Evolutionary conservation across 306 rosid species (phyloP).

Genomic region (Gastrolobium bilobum): DNA sequence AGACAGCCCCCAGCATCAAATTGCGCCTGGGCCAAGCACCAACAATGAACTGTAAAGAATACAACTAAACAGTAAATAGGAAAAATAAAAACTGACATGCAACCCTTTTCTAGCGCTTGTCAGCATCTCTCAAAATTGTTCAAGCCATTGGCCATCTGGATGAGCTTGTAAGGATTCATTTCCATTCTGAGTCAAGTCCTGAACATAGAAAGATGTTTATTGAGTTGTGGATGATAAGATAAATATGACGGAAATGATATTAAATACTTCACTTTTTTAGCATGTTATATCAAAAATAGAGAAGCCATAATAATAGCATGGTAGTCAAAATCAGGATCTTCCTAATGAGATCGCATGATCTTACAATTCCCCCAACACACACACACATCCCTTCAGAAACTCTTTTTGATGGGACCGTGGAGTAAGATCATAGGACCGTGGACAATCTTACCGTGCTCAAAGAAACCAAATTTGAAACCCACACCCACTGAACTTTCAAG

Average conservation of each 20-base stretch:
- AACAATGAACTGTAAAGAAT: conserved; percentile 52
- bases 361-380: too few relatives aligned
- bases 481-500: too few relatives aligned
- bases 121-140: conserved; percentile 66
- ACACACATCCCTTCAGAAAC: too few relatives aligned
- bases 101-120: conserved; percentile 48
- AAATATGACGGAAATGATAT: conserved; percentile 18
- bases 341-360: too few relatives aligned
- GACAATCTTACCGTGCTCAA: too few relatives aligned
- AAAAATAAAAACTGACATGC: conserved; percentile 48
- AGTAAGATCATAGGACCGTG: too few relatives aligned
- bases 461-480: too few relatives aligned
- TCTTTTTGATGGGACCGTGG: too few relatives aligned
- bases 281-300: conserved; percentile 29
- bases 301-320: too few relatives aligned
- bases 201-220: conserved; percentile 12
- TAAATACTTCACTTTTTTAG: neutral
- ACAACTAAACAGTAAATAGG: conserved; percentile 30
- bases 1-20: conserved; percentile 54
- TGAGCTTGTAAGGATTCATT: conserved; percentile 47
- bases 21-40: conserved; percentile 54
- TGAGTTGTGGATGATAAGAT: neutral
- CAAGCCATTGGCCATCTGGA: conserved; percentile 54
- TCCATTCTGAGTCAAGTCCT: conserved; percentile 45
- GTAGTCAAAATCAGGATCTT: too few relatives aligned